Percentiles rank a stretch among this genome's conserved stretches.
Conservation (phyloP, 139 green algal genomes). For the Deuterostichococcus epilithicus region DNA sequence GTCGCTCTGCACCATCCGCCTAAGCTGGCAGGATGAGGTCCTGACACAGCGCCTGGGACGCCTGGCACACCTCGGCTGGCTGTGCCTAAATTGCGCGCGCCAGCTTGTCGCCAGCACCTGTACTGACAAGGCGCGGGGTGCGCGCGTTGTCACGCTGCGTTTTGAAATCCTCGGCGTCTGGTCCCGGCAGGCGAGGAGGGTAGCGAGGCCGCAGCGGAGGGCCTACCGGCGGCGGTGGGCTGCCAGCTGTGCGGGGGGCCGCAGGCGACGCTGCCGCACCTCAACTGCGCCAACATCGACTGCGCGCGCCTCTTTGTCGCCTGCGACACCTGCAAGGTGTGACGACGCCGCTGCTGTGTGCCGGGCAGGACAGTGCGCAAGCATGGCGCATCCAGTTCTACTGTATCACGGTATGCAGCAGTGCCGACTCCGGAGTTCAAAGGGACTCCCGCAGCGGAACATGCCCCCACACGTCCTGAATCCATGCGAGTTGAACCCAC, state of each 20-base stretch:
- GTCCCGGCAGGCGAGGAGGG: constrained; percentile 1
- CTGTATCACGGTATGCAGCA: background rate
- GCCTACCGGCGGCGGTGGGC: constrained; percentile 53
- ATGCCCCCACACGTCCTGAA: background rate
- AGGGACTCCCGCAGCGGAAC: no score
- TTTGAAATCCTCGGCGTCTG: no score
- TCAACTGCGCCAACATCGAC: constrained; percentile 91
- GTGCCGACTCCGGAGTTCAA: background rate
- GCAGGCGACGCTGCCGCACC: constrained; percentile 70
- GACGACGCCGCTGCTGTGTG: background rate
- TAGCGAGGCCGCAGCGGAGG: background rate
- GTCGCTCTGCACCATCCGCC: background rate
- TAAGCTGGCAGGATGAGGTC: no score
- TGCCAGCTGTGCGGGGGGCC: constrained; percentile 69
- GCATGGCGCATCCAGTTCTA: background rate
- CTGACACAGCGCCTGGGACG: no score
- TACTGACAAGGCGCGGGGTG: no score
- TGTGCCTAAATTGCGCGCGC: no score
- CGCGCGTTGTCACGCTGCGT: background rate
- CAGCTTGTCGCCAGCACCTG: background rate
- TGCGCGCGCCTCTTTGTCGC: constrained; percentile 88
- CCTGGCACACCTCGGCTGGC: no score
- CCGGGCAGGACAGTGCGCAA: background rate
- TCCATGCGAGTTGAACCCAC: background rate
- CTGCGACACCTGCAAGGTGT: constrained; percentile 63